Conservation (phyloP, 768 basidiomycete species). For the Mrakia hoshinonis region DNA sequence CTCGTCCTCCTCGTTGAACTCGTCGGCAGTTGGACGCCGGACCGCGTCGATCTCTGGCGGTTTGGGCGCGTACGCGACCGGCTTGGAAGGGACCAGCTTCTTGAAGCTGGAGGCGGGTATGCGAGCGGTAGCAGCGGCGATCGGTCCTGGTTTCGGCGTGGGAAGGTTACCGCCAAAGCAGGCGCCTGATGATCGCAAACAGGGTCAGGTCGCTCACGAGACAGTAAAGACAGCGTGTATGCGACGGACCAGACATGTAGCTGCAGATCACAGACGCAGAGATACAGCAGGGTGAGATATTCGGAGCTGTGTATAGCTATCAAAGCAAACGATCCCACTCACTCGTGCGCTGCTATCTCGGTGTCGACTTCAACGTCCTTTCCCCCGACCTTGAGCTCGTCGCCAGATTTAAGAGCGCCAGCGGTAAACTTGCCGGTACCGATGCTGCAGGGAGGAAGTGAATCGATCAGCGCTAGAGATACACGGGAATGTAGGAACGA, state of each 20-base stretch:
- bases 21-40: neutral
- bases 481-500: too few relatives aligned
- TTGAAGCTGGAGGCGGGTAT: neutral
- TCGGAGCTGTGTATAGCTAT: neutral
- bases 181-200: neutral
- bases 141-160: neutral
- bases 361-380: constrained; percentile 34
- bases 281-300: neutral
- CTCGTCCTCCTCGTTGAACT: neutral
- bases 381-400: constrained; percentile 34
- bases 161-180: constrained; percentile 1
- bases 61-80: constrained; percentile 1
- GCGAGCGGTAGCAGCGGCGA: neutral
- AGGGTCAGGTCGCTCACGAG: neutral
- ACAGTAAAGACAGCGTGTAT: neutral
- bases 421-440: neutral
- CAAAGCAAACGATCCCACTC: neutral
- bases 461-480: neutral
- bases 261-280: neutral
- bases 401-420: constrained; percentile 26
- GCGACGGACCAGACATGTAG: constrained; percentile 24
- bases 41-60: neutral
- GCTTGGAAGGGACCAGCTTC: neutral
- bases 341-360: constrained; percentile 23
- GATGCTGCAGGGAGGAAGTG: neutral